Evolutionary conservation across 2,329 filamentous ascomycete genomes (phyloP), one percentile per base, ranked within the genome.

Genomic region (Xylariaceae sp.): DNA sequence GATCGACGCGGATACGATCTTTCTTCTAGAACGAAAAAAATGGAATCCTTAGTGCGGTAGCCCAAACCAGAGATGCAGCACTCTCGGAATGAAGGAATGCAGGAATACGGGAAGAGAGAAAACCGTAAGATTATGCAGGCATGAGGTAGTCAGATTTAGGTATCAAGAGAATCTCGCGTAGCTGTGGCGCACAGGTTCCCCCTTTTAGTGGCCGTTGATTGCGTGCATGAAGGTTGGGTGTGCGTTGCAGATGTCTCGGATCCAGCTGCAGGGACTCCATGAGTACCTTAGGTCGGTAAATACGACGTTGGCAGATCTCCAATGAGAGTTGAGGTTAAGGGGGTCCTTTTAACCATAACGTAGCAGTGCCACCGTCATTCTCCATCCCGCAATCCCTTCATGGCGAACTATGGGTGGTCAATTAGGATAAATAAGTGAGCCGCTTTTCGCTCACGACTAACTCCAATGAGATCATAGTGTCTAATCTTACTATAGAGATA

Each of bases 61-160:
- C 54, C 54, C 52, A 62, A 44, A 56, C 52, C 60, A 45, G 52
- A 54, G 60, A 23, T 46, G 59, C 48, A 48, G 47, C 41, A 50
- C 43, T 47, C 40, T 40, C 54, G 60, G 57, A 62, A 57, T 62
- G 54, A 50, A 62, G 60, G 60, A 62, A 57, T 62, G 54, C 50
- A 60, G 60, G 60, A 62, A 60, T 62, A 47, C 49, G 52, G 60
- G 60, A 62, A 48, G 44, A 46, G 43, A 19, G 42, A 21, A 53
- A 47, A 32, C 43, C 20, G 20, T 18, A 43, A 46, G 20, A 14
- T 40, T 32, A 26, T 26, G 23, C 23, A 26, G 23, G 23, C 4
- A 26, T 26, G 23, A 26, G 23, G 23, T 26, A 4, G 23, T 26
- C 4, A 26, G 23, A 26, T 4, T 26, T 26, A 26, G 4, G 23